Percentiles rank a stretch among this genome's conserved stretches.
Conservation (phyloP, 108 stramenopile genomes). For the Pseudonitzschia multistriata region DNA sequence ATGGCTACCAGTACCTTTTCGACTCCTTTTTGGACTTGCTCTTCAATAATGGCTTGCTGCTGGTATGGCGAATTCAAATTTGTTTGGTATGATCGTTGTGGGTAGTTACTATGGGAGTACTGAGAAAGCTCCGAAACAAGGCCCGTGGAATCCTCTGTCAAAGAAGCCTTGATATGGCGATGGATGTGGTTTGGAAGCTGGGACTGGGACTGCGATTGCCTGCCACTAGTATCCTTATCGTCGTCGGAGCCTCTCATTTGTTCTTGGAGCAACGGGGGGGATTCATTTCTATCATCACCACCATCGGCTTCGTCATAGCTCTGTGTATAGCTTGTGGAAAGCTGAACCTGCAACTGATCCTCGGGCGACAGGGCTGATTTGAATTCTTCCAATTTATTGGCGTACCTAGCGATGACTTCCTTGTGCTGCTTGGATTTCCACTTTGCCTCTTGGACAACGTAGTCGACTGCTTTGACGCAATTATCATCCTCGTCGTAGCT, state of each 20-base stretch:
- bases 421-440: conserved; percentile 39
- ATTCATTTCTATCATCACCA: not conserved
- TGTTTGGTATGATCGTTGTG: not conserved
- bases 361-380: conserved; percentile 30
- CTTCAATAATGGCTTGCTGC: conserved; percentile 23
- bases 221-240: too few species aligned
- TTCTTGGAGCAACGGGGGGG: not conserved
- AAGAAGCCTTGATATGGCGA: not conserved
- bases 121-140: conserved; percentile 31
- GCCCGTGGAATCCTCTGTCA: conserved; percentile 28
- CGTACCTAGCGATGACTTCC: conserved; percentile 56
- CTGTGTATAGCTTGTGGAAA: conserved; percentile 2
- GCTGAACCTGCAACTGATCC: conserved; percentile 6
- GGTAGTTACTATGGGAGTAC: conserved; percentile 14
- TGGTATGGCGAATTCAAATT: not conserved
- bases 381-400: conserved; percentile 43
- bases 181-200: not conserved
- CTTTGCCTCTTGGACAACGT: conserved; percentile 27
- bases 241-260: not conserved
- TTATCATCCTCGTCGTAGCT: conserved; percentile 23
- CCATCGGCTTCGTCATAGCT: not conserved
- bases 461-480: not conserved
- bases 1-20: conserved; percentile 53
- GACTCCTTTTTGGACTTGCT: conserved; percentile 50
- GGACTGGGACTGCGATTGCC: not conserved